Percentiles rank a stretch among this genome's conserved stretches.
phyloP scores from a whole-genome alignment of 768 basidiomycete genomes.

The Galerina marginata region DNA sequence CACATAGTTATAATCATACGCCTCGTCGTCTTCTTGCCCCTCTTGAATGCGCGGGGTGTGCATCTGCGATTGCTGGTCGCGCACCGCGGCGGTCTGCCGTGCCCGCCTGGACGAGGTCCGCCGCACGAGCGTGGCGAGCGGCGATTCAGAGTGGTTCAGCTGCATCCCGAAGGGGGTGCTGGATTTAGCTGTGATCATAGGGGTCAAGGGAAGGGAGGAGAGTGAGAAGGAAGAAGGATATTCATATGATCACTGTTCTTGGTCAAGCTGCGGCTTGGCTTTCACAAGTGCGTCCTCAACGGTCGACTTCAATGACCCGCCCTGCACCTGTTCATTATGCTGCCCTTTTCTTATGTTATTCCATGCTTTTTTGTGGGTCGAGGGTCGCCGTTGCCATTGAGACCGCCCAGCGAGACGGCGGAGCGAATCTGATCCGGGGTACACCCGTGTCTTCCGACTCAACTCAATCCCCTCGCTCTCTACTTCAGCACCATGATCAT shows the following conservation, averaged over 20 bases:
- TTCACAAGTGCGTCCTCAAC: too few relatives aligned
- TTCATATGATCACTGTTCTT: neutral
- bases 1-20: neutral
- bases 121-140: conserved; percentile 62
- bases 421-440: too few relatives aligned
- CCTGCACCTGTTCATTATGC: too few relatives aligned
- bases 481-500: too few relatives aligned
- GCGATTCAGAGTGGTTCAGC: conserved; percentile 44
- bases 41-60: conserved; percentile 7
- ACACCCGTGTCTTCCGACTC: too few relatives aligned
- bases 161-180: too few relatives aligned
- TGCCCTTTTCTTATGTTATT: too few relatives aligned
- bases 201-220: too few relatives aligned
- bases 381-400: conserved; percentile 8
- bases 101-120: conserved; percentile 53
- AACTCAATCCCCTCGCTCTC: too few relatives aligned
- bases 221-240: neutral
- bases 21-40: neutral
- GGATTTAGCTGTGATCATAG: too few relatives aligned
- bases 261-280: neutral
- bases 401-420: neutral
- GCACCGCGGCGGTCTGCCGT: conserved; percentile 15
- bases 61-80: conserved; percentile 18
- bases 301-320: too few relatives aligned
- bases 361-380: neutral